These are phyloP conservation scores for Pezicula radicicola DNA, from an alignment of 2,329 filamentous ascomycete species.

Conservation along the genomic window DNA sequence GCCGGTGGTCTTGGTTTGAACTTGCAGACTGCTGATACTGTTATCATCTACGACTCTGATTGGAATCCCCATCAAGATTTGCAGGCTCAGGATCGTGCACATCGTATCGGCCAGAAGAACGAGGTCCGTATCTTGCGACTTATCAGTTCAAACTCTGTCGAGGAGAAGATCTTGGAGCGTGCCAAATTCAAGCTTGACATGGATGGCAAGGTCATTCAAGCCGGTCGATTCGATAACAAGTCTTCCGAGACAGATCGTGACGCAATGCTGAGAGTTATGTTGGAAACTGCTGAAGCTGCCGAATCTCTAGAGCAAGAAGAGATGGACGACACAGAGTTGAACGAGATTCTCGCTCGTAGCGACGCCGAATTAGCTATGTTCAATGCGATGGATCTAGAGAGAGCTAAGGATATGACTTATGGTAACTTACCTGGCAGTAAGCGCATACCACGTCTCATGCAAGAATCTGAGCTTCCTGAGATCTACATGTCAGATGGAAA, in stretches of 20 bases:
- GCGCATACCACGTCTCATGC: constrained; percentile 74
- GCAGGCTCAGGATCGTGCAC: constrained; percentile 98
- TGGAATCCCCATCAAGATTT: constrained; percentile 99
- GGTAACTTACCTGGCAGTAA: constrained; percentile 63
- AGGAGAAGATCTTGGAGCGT: constrained; percentile 97
- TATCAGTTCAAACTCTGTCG: constrained; percentile 94
- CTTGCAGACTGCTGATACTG: constrained; percentile 94
- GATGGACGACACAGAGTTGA: constrained; percentile 98
- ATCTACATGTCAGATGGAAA: constrained; percentile 90
- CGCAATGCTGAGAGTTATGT: constrained; percentile 87
- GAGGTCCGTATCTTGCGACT: constrained; percentile 94
- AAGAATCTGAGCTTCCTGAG: constrained; percentile 84
- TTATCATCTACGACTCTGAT: constrained; percentile 99
- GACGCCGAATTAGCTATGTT: constrained; percentile 78
- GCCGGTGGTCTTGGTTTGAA: constrained; percentile 97
- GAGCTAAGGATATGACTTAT: constrained; percentile 64
- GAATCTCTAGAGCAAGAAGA: constrained; percentile 80
- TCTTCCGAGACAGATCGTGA: constrained; percentile 98
- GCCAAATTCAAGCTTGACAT: constrained; percentile 98
- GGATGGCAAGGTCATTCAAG: constrained; percentile 99
- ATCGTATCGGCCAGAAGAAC: constrained; percentile 99
- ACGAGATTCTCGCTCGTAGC: constrained; percentile 86
- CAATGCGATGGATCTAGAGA: constrained; percentile 78
- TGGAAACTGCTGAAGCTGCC: constrained; percentile 76
- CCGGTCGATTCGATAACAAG: constrained; percentile 99